phyloP scores from a whole-genome alignment of 495 filamentous ascomycete species.

The Elaphomyces granulatus region DNA sequence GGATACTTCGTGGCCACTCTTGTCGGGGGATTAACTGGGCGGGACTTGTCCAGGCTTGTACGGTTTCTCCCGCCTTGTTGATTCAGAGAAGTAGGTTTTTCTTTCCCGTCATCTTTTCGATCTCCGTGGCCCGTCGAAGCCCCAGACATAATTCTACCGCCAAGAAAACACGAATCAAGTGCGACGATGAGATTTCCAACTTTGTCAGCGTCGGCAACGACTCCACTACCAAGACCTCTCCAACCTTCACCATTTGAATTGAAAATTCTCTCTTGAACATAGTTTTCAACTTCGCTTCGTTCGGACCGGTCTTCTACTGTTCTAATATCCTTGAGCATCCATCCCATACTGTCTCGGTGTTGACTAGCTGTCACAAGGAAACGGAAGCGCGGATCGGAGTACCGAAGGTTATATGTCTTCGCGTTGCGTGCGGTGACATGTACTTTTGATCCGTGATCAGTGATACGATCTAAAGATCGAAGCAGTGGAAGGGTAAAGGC shows the following conservation, averaged over 20 bases:
- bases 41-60: no score
- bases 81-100: no score
- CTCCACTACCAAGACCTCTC: slow-evolving; percentile 34
- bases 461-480: slow-evolving; percentile 39
- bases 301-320: slow-evolving; percentile 8
- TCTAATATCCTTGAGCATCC: slow-evolving; percentile 28
- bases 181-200: slow-evolving; percentile 28
- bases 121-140: no score
- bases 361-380: slow-evolving; percentile 23
- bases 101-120: no score
- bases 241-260: slow-evolving; percentile 34
- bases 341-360: slow-evolving; percentile 21
- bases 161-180: slow-evolving; percentile 19
- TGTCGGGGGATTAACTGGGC: no score
- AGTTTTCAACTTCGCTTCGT: slow-evolving; percentile 6
- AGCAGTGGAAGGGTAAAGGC: slow-evolving; percentile 54
- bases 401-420: slow-evolving; percentile 30
- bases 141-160: neutral
- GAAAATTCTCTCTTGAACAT: slow-evolving; percentile 22
- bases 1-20: neutral
- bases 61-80: no score
- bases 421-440: slow-evolving; percentile 30
- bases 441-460: slow-evolving; percentile 15
- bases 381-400: slow-evolving; percentile 20
- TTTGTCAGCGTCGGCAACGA: slow-evolving; percentile 22